Evolutionary conservation across 352 stramenopile species (phyloP).

Genomic region (Ophiocytium majus): DNA sequence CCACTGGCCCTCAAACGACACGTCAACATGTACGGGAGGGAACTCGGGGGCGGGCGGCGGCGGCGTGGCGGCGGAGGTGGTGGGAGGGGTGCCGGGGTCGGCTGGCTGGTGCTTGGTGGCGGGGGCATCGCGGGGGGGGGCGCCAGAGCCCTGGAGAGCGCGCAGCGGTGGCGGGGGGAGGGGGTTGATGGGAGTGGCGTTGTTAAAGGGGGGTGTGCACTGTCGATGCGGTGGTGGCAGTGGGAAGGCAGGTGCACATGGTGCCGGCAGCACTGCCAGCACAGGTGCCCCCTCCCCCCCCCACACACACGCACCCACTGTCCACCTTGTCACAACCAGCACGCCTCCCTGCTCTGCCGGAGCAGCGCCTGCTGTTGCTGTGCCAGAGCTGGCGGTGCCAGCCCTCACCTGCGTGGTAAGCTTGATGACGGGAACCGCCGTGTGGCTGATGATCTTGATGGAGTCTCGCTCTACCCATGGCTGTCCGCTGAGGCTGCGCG

Average conservation of each 20-base stretch:
- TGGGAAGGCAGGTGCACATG: neutral
- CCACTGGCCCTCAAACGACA: slow-evolving; percentile 90
- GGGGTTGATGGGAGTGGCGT: too few relatives aligned
- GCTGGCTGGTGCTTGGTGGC: neutral
- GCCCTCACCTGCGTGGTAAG: slow-evolving; percentile 60
- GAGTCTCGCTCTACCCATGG: slow-evolving; percentile 82
- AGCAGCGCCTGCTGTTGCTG: neutral
- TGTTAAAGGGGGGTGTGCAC: too few relatives aligned
- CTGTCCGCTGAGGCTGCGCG: slow-evolving; percentile 86
- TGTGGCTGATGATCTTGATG: slow-evolving; percentile 94
- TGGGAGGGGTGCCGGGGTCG: neutral
- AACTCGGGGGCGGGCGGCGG: slow-evolving; percentile 27
- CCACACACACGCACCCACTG: neutral
- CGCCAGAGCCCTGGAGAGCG: neutral
- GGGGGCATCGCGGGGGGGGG: too few relatives aligned
- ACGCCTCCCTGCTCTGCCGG: neutral
- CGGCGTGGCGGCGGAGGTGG: neutral
- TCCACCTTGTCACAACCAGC: neutral
- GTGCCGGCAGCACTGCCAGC: neutral
- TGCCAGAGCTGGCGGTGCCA: neutral
- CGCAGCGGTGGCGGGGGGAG: too few relatives aligned
- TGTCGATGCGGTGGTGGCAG: neutral
- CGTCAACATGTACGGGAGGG: slow-evolving; percentile 72
- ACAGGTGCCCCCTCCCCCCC: neutral
- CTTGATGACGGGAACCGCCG: slow-evolving; percentile 94